Evolutionary conservation across 805 yeast species (phyloP), one percentile per base, ranked within the genome.

Genomic region (Starmerella bombicola): DNA sequence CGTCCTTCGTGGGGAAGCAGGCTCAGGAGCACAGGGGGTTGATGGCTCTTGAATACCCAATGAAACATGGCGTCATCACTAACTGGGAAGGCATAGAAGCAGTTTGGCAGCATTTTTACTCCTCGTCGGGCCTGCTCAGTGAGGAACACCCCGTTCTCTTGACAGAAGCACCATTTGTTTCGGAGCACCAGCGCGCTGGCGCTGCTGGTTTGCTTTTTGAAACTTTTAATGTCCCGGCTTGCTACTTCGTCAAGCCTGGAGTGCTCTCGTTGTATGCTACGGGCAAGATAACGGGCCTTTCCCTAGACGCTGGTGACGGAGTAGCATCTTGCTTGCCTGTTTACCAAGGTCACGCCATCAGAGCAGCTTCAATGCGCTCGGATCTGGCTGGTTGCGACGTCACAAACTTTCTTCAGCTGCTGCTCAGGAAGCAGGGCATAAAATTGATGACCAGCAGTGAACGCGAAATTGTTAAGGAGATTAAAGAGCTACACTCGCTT

Each of bases 241-340:
- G 78, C n/a, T 78, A 79, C 55, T 61, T 80, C 12, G 68, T 78
- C 3, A 65, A 80, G 36, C 88, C 80, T 49, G 88, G 94, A 0
- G 85, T 85, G 9, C 63, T 86, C 30, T 70, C 95, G 3, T 63
- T 86, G 30, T 86, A 88, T 61, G 85, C 96, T 0, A 71, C 82
- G 4, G 97, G 96, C 0, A 65, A 83, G 49, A 86, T 96, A 6
- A 85, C 94, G 0, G 97, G 96, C 1, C 71, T 83, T 29, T 93
- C 83, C 3, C 55, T 88, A 10, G 95, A 86, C 55, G 72, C 79
- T n/a, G 96, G 96, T 4, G 96, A 86, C 58, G 96, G 96, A 4
- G 93, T 84, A 20, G 72, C 81, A 30, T 86, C 81, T 54, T 69
- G 80, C 7, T 93, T 84, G 2, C 95, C 96, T 0, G 83, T 88